phyloP scores from a whole-genome alignment of 2,329 filamentous ascomycete genomes.

The Orbilia blumenaviensis region DNA sequence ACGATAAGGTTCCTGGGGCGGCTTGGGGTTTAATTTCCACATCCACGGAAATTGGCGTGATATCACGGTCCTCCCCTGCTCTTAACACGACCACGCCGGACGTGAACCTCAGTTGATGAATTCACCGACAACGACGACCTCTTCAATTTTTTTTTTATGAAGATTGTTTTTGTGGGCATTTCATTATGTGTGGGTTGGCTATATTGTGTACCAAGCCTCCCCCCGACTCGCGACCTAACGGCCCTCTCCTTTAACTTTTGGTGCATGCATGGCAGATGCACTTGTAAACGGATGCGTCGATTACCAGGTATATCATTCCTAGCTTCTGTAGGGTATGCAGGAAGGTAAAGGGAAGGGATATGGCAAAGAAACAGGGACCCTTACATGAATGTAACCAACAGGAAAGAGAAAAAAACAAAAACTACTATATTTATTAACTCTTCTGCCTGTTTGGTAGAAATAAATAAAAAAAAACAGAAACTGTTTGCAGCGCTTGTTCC shows the following conservation, averaged over 20 bases:
- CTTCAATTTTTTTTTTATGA: too few relatives aligned
- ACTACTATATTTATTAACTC: neutral
- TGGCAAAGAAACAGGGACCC: neutral
- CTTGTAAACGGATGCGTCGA: too few relatives aligned
- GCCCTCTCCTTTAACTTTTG: too few relatives aligned
- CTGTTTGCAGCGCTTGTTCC: constrained; percentile 47
- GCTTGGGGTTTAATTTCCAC: too few relatives aligned
- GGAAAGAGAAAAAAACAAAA: neutral
- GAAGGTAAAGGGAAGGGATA: neutral
- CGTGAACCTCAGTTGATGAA: neutral
- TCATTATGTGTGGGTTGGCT: too few relatives aligned
- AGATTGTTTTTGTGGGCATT: too few relatives aligned
- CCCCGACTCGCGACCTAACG: neutral
- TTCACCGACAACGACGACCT: neutral
- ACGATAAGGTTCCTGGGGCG: too few relatives aligned
- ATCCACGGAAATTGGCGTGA: constrained; percentile 44
- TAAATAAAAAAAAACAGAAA: too few relatives aligned
- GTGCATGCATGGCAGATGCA: too few relatives aligned
- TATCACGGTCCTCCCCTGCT: constrained; percentile 11
- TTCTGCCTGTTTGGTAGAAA: neutral
- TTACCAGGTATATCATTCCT: too few relatives aligned
- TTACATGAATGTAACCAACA: neutral
- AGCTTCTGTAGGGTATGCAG: neutral
- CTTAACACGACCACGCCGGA: constrained; percentile 25
- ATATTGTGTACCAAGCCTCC: too few relatives aligned